phyloP scores from a whole-genome alignment of 2,329 filamentous ascomycete species.

The Uncinocarpus reesii region DNA sequence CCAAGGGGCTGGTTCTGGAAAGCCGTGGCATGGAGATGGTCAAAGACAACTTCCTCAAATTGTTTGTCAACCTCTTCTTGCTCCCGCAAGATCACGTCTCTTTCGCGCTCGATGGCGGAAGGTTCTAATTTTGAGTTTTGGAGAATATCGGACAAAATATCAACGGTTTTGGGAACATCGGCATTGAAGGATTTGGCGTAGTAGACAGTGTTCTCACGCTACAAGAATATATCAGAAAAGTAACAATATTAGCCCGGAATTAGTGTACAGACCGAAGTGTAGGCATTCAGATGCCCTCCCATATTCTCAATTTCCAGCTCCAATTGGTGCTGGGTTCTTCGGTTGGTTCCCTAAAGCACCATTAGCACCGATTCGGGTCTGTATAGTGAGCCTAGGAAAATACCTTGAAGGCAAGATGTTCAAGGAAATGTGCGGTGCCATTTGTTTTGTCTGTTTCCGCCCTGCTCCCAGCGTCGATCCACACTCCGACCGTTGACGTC shows the following conservation, averaged over 20 bases:
- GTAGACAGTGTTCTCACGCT: constrained; percentile 98
- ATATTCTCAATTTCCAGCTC: constrained; percentile 99
- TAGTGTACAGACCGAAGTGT: constrained; percentile 69
- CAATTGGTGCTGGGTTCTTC: constrained; percentile 89
- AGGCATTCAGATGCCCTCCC: constrained; percentile 97
- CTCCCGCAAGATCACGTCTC: constrained; percentile 96
- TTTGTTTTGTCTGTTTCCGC: constrained; percentile 98
- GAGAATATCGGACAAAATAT: constrained; percentile 97
- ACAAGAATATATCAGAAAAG: constrained; percentile 4
- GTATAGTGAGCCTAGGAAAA: constrained; percentile 5
- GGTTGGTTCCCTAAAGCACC: constrained; percentile 63
- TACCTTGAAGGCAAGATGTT: constrained; percentile 99
- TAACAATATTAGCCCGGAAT: not conserved
- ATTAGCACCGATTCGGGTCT: constrained; percentile 7
- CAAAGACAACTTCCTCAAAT: constrained; percentile 97
- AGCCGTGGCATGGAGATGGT: constrained; percentile 95
- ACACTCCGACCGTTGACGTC: constrained; percentile 95
- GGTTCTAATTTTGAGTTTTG: constrained; percentile 98
- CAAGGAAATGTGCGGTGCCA: constrained; percentile 97
- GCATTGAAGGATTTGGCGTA: constrained; percentile 99
- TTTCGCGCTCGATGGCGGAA: constrained; percentile 87
- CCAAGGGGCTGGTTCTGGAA: constrained; percentile 94
- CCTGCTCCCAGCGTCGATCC: constrained; percentile 97
- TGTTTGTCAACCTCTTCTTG: constrained; percentile 99
- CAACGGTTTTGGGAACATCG: constrained; percentile 90